A percentile compares a stretch with the other conserved stretches of the same genome.
These are phyloP conservation scores for Forsythia suspensa DNA, from an alignment of 257 asterid species.

Conservation along the genomic window DNA sequence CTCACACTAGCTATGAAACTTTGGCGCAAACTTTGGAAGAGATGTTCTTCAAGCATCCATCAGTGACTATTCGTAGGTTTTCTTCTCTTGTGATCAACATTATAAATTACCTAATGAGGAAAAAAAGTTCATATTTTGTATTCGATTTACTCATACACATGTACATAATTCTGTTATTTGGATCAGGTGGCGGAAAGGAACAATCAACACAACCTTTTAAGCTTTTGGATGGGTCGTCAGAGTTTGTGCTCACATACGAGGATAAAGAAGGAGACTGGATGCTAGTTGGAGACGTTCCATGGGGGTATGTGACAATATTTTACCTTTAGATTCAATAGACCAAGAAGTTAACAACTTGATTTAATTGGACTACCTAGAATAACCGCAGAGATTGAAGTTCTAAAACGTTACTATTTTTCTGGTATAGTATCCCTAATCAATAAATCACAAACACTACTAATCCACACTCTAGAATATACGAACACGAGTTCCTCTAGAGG, in stretches of 20 bases:
- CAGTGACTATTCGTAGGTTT: slow-evolving; percentile 34
- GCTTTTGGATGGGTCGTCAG: slow-evolving; percentile 80
- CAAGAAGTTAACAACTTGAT: no score
- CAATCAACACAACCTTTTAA: slow-evolving; percentile 39
- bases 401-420: no score
- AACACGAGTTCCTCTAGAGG: no score
- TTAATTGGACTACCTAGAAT: no score
- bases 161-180: neutral
- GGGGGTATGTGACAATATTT: slow-evolving; percentile 48
- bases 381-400: no score
- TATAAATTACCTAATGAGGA: neutral
- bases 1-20: slow-evolving; percentile 62
- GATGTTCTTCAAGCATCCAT: slow-evolving; percentile 65
- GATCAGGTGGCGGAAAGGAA: slow-evolving; percentile 57
- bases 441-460: no score
- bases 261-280: slow-evolving; percentile 93
- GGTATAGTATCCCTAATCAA: no score
- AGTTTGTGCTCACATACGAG: slow-evolving; percentile 77
- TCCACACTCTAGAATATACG: no score
- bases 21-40: slow-evolving; percentile 61
- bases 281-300: slow-evolving; percentile 92
- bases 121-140: no score
- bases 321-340: no score
- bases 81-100: neutral
- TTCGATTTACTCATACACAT: no score